A percentile compares a stretch with the other conserved stretches of the same genome.
phyloP scores from a whole-genome alignment of 2,329 filamentous ascomycete species.

The Akanthomyces muscarius region DNA sequence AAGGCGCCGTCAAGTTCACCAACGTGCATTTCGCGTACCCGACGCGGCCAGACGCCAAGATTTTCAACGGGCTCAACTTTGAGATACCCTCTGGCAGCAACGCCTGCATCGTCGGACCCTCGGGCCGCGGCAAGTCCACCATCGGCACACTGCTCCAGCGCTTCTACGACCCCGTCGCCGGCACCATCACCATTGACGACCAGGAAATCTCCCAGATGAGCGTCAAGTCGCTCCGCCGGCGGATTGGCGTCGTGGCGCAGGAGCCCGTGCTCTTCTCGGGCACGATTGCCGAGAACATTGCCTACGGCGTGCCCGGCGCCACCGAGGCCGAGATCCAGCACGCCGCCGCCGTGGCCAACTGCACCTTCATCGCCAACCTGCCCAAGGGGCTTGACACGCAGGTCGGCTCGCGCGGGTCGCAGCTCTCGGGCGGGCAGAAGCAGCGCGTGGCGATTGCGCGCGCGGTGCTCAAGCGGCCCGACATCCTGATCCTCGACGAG shows the following conservation, averaged over 20 bases:
- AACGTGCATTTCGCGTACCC: slow-evolving; percentile 89
- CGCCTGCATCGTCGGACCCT: slow-evolving; percentile 93
- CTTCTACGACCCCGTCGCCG: slow-evolving; percentile 81
- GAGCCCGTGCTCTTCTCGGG: slow-evolving; percentile 91
- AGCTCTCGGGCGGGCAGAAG: slow-evolving; percentile 94
- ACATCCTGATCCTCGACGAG: slow-evolving; percentile 95
- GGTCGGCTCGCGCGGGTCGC: slow-evolving; percentile 89
- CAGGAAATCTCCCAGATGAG: slow-evolving; percentile 82
- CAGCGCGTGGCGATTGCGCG: slow-evolving; percentile 96
- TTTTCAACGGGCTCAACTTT: slow-evolving; percentile 87
- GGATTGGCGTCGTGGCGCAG: slow-evolving; percentile 92
- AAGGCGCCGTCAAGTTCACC: slow-evolving; percentile 82
- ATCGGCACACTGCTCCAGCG: slow-evolving; percentile 83
- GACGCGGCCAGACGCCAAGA: slow-evolving; percentile 83
- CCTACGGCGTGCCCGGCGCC: slow-evolving; percentile 81
- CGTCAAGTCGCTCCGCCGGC: slow-evolving; percentile 83
- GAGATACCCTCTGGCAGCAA: slow-evolving; percentile 90
- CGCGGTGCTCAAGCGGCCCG: slow-evolving; percentile 89
- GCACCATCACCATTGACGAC: slow-evolving; percentile 77
- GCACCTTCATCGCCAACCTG: slow-evolving; percentile 93
- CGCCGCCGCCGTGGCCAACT: slow-evolving; percentile 89
- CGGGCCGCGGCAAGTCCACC: slow-evolving; percentile 92
- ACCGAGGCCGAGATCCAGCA: slow-evolving; percentile 74
- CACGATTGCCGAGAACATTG: slow-evolving; percentile 82
- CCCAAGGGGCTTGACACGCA: slow-evolving; percentile 92